These are phyloP conservation scores for Xylaria bambusicola DNA, from an alignment of 495 filamentous ascomycete species.

Conservation along the genomic window DNA sequence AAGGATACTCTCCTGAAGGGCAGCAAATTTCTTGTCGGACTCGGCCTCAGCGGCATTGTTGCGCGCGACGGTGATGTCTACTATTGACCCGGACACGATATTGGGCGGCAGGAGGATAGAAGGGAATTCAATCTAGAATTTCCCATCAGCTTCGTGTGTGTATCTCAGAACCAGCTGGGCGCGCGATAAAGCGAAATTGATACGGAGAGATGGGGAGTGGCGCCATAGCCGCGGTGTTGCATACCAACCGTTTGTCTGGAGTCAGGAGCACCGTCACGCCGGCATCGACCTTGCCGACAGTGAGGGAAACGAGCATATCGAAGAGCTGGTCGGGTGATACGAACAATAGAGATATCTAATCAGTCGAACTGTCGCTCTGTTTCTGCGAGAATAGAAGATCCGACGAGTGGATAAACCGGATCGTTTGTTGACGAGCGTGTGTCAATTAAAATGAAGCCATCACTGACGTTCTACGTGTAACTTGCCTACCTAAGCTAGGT, in stretches of 20 bases:
- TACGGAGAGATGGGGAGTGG: neutral
- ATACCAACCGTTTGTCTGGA: conserved; percentile 93
- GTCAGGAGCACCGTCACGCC: conserved; percentile 96
- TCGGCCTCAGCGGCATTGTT: conserved; percentile 76
- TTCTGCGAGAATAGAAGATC: too few species aligned
- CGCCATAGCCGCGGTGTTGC: conserved; percentile 25
- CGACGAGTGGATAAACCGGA: too few species aligned
- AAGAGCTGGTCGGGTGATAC: conserved; percentile 10
- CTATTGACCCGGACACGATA: conserved; percentile 92
- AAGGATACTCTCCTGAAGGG: conserved; percentile 86
- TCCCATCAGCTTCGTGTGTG: too few species aligned
- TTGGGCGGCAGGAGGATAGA: conserved; percentile 94
- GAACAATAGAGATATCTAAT: neutral
- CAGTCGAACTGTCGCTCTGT: neutral
- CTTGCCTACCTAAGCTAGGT: too few species aligned
- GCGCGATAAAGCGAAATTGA: too few species aligned
- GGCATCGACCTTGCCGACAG: conserved; percentile 98
- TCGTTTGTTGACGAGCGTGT: too few species aligned
- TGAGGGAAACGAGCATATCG: conserved; percentile 93
- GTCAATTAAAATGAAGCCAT: too few species aligned
- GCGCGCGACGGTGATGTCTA: conserved; percentile 94
- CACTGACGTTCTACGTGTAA: too few species aligned
- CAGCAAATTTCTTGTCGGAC: conserved; percentile 70
- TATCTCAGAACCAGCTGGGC: too few species aligned
- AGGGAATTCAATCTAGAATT: conserved; percentile 98